These are phyloP conservation scores for Plasmodium gallinaceum DNA, from an alignment of 169 alveolate species.

Conservation along the genomic window DNA sequence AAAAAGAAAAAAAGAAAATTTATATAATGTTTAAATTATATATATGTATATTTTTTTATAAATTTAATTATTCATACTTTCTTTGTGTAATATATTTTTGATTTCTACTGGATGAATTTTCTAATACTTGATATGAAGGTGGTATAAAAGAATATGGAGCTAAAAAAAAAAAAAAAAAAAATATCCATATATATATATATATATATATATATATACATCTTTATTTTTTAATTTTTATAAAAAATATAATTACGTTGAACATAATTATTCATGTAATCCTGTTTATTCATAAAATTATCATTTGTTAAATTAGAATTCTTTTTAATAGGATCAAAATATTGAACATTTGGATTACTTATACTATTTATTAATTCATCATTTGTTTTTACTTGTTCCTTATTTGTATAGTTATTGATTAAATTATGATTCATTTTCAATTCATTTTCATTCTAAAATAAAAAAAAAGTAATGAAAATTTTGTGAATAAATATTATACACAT, in stretches of 20 bases:
- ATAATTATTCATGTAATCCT: conserved; percentile 6
- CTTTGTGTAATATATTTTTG: conserved; percentile 48
- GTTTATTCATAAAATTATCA: conserved; percentile 2
- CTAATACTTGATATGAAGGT: conserved; percentile 27
- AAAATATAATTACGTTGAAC: conserved; percentile 26
- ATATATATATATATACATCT: neutral
- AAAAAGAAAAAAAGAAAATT: conserved; percentile 1
- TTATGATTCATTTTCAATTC: conserved; percentile 6
- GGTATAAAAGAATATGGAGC: conserved; percentile 31
- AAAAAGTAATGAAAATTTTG: neutral
- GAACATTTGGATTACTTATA: neutral
- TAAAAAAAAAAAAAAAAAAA: neutral
- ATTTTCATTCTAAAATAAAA: conserved; percentile 26
- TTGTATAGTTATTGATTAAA: conserved; percentile 18
- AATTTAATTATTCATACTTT: conserved; percentile 18
- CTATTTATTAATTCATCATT: conserved; percentile 4
- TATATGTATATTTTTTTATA: neutral
- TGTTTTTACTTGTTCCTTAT: neutral
- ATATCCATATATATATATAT: conserved; percentile 3
- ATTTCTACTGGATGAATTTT: conserved; percentile 6
- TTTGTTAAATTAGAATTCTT: conserved; percentile 1
- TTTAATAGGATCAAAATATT: neutral
- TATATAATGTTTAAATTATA: neutral
- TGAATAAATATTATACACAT: neutral
- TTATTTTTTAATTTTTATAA: neutral